Conservation (phyloP, 805 yeast genomes). For the Ogataea glucozyma region DNA sequence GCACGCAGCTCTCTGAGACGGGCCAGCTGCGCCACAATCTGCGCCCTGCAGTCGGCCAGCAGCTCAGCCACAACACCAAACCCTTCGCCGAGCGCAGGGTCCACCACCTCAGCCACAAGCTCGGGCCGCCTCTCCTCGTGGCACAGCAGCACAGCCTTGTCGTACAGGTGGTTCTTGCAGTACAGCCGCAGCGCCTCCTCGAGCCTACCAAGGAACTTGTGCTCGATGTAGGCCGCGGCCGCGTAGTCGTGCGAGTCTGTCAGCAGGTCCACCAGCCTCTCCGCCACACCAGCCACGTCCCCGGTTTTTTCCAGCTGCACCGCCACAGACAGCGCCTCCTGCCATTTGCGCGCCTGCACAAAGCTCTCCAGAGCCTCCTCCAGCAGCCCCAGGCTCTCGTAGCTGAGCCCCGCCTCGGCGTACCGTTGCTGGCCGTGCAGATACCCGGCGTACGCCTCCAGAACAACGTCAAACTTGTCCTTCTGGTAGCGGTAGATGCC, state of each 20-base stretch:
- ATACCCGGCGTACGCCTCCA: conserved; percentile 61
- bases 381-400: conserved; percentile 61
- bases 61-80: conserved; percentile 86
- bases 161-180: conserved; percentile 75
- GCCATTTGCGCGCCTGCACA: conserved; percentile 75
- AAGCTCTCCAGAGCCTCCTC: conserved; percentile 71
- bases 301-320: conserved; percentile 42
- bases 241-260: conserved; percentile 69
- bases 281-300: conserved; percentile 49
- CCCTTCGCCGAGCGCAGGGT: conserved; percentile 78
- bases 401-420: conserved; percentile 76
- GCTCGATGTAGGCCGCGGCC: conserved; percentile 79
- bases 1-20: conserved; percentile 82
- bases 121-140: conserved; percentile 43
- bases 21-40: conserved; percentile 75
- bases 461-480: conserved; percentile 53
- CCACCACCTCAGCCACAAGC: conserved; percentile 59
- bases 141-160: conserved; percentile 72
- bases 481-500: conserved; percentile 57
- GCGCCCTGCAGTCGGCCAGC: conserved; percentile 90
- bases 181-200: conserved; percentile 64
- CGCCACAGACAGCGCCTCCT: conserved; percentile 72
- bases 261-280: conserved; percentile 58
- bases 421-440: conserved; percentile 58
- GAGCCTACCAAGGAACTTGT: conserved; percentile 58